phyloP scores from a whole-genome alignment of 1,139 yeast genomes.

The Sugiyamaella castrensis region DNA sequence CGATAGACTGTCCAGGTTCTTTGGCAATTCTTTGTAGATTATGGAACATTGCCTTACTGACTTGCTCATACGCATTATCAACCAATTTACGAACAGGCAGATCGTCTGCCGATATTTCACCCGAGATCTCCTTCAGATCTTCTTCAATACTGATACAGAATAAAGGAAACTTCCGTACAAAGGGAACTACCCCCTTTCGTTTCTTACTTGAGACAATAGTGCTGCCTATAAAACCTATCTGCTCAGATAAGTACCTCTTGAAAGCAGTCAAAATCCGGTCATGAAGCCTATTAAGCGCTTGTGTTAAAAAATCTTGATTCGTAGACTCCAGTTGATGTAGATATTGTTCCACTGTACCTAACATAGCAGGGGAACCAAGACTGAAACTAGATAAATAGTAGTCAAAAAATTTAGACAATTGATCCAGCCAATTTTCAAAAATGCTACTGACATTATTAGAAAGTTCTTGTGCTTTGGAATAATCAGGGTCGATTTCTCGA shows the following conservation, averaged over 20 bases:
- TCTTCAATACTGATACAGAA: conserved; percentile 43
- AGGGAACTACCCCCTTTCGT: conserved; percentile 43
- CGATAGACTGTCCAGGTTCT: conserved; percentile 22
- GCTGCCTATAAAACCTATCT: conserved; percentile 53
- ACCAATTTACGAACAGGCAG: conserved; percentile 40
- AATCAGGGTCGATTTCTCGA: conserved; percentile 49
- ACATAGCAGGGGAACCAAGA: conserved; percentile 33
- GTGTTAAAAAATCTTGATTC: conserved; percentile 65
- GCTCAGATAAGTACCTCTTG: conserved; percentile 56
- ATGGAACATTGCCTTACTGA: conserved; percentile 35
- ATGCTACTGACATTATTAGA: conserved; percentile 51
- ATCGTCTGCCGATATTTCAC: conserved; percentile 29
- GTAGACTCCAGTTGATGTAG: conserved; percentile 44
- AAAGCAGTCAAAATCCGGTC: conserved; percentile 56
- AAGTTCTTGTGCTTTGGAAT: conserved; percentile 54
- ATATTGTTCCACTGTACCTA: conserved; percentile 40
- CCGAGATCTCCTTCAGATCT: conserved; percentile 19
- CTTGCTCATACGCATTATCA: conserved; percentile 44
- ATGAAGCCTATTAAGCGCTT: conserved; percentile 50
- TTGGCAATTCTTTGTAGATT: conserved; percentile 33
- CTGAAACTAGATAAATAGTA: conserved; percentile 43
- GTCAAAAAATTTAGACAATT: conserved; percentile 40
- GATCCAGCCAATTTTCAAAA: conserved; percentile 53
- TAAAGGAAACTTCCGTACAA: conserved; percentile 46
- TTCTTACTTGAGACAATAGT: conserved; percentile 46